Conservation (phyloP, 306 rosid species). For the Trichosanthes truncata region DNA sequence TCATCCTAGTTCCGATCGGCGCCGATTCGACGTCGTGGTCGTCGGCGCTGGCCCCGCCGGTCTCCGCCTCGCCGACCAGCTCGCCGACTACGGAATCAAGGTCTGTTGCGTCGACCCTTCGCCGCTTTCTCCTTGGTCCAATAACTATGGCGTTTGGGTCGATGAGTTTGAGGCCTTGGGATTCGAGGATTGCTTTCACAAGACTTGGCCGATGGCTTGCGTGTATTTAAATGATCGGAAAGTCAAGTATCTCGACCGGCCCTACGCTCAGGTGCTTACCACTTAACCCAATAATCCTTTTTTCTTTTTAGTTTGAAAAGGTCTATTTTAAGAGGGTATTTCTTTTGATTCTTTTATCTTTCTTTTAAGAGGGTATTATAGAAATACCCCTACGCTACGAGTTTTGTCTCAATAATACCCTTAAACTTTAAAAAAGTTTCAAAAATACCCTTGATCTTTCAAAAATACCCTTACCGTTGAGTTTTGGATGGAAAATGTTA, state of each 20-base stretch:
- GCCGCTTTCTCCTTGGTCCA: constrained; percentile 77
- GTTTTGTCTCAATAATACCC: too few relatives aligned
- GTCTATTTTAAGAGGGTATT: too few relatives aligned
- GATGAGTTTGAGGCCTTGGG: constrained; percentile 62
- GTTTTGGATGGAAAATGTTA: too few relatives aligned
- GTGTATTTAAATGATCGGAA: constrained; percentile 37
- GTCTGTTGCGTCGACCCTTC: constrained; percentile 81
- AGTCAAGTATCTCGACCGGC: constrained; percentile 52
- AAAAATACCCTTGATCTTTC: too few relatives aligned
- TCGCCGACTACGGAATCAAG: constrained; percentile 49
- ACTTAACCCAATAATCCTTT: too few relatives aligned
- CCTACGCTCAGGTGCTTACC: constrained; percentile 42
- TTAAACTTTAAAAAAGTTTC: too few relatives aligned
- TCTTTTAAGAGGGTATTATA: too few relatives aligned
- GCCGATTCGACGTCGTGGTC: constrained; percentile 47
- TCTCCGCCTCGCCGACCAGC: constrained; percentile 57
- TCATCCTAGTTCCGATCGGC: constrained; percentile 23
- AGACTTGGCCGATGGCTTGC: constrained; percentile 61
- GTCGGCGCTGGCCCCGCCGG: constrained; percentile 82
- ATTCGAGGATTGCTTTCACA: constrained; percentile 58
- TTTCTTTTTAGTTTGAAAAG: too few relatives aligned
- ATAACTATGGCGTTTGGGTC: constrained; percentile 79
- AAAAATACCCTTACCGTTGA: too few relatives aligned
- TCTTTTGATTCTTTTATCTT: too few relatives aligned
- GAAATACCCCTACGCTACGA: too few relatives aligned